Evolutionary conservation across 345 rosid species (phyloP).

Genomic region (Brassica juncea): DNA sequence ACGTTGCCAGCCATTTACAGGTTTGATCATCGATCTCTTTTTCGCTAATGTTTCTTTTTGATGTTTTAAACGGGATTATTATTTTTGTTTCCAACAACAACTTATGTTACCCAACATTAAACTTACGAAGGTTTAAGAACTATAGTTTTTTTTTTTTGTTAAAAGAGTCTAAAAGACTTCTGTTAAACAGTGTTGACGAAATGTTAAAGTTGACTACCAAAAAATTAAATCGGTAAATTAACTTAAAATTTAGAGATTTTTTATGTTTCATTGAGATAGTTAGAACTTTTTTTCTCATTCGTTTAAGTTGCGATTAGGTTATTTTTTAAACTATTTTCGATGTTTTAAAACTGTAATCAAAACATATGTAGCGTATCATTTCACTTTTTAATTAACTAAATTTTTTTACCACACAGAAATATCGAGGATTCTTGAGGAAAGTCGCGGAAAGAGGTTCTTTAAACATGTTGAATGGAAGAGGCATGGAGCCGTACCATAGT

Average conservation of each 20-base stretch:
- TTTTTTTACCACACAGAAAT: slow-evolving; percentile 51
- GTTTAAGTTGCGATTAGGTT: background rate
- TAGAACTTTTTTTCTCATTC: background rate
- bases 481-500: slow-evolving; percentile 19
- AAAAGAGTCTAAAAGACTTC: background rate
- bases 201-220: background rate
- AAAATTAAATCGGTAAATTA: background rate
- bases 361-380: background rate
- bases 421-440: slow-evolving; percentile 58
- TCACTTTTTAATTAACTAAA: background rate
- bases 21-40: slow-evolving; percentile 37
- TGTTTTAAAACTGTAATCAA: too few relatives aligned
- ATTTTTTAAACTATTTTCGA: background rate
- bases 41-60: background rate
- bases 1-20: slow-evolving; percentile 82
- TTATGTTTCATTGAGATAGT: background rate
- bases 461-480: slow-evolving; percentile 12
- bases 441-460: slow-evolving; percentile 42
- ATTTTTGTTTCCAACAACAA: background rate
- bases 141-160: background rate
- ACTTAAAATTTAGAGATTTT: background rate
- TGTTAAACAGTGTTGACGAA: background rate
- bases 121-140: background rate
- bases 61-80: background rate
- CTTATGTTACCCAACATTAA: background rate